Evolutionary conservation across 139 green algal species (phyloP), one percentile per base, ranked within the genome.

Genomic region (Spirogloea muscicola): DNA sequence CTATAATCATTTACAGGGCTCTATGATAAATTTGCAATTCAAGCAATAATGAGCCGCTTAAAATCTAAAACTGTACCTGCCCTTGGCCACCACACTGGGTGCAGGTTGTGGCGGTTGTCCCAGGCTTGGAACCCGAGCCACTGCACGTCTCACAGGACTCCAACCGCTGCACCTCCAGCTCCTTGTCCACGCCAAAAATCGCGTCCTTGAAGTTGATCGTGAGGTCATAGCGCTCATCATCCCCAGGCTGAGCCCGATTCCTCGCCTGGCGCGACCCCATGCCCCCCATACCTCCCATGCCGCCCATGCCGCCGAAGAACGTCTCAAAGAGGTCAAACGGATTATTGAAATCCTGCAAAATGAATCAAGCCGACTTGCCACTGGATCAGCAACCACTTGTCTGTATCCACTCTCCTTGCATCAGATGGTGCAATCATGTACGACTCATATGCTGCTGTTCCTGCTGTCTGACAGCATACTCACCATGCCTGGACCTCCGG

Each of bases 291-390:
- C 84, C 83, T 13, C 82, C 76, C 37, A 85, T 84, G 61, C 87
- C 84, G 31, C 49, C 64, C 16, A 67, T 51, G 39, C 84, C 88
- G 27, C 93, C 91, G 68, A 99, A 99, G 84, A 99, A 97, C 10
- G 82, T 87, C 85, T 98, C 94, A 75, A 99, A 99, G 27, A 99
- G 81, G 77, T 98, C 94, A 70, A 98, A 97, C 21, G 95, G 95
- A 83, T 97, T 98, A 58, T 76, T 88, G 71, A 94, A 96, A 57
- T 91, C 87, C 75, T 80, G 60, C 46, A 49, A 31, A 1, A 39
- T n/a, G n/a, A n/a, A n/a, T n/a, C n/a, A n/a, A n/a, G n/a, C n/a
- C n/a, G n/a, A n/a, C n/a, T n/a, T n/a, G n/a, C n/a, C n/a, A n/a
- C n/a, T n/a, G n/a, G n/a, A n/a, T n/a, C n/a, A n/a, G n/a, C n/a